Percentiles rank a stretch among this genome's conserved stretches.
phyloP scores from a whole-genome alignment of 306 rosid genomes.

The Fagus sylvatica region DNA sequence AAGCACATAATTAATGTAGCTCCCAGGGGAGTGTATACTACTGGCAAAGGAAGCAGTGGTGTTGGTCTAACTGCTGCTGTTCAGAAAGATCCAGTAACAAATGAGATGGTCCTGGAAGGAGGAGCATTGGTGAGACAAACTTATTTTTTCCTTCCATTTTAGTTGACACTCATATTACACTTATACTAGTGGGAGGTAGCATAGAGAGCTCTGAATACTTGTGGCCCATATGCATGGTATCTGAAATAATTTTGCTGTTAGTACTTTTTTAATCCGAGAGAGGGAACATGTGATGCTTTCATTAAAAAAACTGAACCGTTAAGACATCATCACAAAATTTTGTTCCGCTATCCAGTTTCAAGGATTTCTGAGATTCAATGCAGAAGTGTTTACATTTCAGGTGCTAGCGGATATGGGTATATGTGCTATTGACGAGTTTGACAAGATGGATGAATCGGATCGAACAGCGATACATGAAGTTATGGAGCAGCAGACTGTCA shows the following conservation, averaged over 20 bases:
- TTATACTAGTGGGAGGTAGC: slow-evolving; percentile 5
- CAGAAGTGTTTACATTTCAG: slow-evolving; percentile 44
- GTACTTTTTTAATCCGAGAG: slow-evolving; percentile 10
- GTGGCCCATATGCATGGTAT: not conserved
- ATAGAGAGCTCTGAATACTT: slow-evolving; percentile 2
- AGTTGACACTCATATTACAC: slow-evolving; percentile 8
- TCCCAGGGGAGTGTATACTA: slow-evolving; percentile 95
- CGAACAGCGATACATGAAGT: slow-evolving; percentile 98
- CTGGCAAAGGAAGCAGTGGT: slow-evolving; percentile 99
- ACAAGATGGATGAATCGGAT: slow-evolving; percentile 98
- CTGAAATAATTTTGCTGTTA: not conserved
- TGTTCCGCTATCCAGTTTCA: slow-evolving; percentile 19
- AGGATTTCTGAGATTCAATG: slow-evolving; percentile 26
- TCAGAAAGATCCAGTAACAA: slow-evolving; percentile 97
- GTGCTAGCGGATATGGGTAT: slow-evolving; percentile 99
- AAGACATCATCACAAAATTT: not conserved
- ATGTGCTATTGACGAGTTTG: slow-evolving; percentile 96
- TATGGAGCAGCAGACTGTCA: slow-evolving; percentile 99
- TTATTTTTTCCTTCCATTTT: slow-evolving; percentile 10
- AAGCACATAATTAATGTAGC: slow-evolving; percentile 95
- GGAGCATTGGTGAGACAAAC: slow-evolving; percentile 88
- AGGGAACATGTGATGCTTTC: not conserved
- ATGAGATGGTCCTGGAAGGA: slow-evolving; percentile 98
- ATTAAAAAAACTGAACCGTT: slow-evolving; percentile 13
- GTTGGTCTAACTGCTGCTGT: slow-evolving; percentile 99